These are phyloP conservation scores for Ophiocordyceps robertsii DNA, from an alignment of 2,329 filamentous ascomycete species.

Conservation along the genomic window DNA sequence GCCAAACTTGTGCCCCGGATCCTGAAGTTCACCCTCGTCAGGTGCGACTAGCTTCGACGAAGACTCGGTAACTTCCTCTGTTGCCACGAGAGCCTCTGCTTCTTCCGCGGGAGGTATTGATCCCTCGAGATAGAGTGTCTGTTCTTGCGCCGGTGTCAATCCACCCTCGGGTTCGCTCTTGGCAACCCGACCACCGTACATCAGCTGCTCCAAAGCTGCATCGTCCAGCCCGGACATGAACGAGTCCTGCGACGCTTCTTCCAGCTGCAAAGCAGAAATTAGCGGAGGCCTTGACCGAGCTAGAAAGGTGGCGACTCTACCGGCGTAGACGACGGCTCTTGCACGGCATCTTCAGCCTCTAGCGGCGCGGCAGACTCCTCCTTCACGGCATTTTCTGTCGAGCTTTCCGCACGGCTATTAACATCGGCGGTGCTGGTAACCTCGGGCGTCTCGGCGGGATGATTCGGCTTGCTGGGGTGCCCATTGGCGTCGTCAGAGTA, in stretches of 20 bases:
- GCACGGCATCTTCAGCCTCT: background rate
- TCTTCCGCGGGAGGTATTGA: slow-evolving; percentile 20
- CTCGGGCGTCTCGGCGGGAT: background rate
- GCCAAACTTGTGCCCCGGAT: slow-evolving; percentile 62
- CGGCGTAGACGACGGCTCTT: background rate
- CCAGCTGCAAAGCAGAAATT: slow-evolving; percentile 1
- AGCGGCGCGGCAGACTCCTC: background rate
- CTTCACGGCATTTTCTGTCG: background rate
- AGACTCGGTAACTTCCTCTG: slow-evolving; percentile 7
- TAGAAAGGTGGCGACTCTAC: background rate
- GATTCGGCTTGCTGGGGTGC: slow-evolving; percentile 10
- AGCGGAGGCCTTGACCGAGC: background rate
- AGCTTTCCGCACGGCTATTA: background rate
- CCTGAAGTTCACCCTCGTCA: slow-evolving; percentile 8
- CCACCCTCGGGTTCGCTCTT: slow-evolving; percentile 17
- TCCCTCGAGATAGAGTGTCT: slow-evolving; percentile 27
- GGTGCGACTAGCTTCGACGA: slow-evolving; percentile 6
- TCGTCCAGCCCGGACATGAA: slow-evolving; percentile 17
- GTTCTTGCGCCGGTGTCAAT: slow-evolving; percentile 28
- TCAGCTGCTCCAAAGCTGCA: slow-evolving; percentile 20
- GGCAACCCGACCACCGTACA: slow-evolving; percentile 20
- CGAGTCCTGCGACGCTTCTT: slow-evolving; percentile 2
- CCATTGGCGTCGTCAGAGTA: slow-evolving; percentile 20
- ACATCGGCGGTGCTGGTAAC: slow-evolving; percentile 1
- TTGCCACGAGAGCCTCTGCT: slow-evolving; percentile 14